A percentile compares a stretch with the other conserved stretches of the same genome.
Conservation (phyloP, 2,329 filamentous ascomycete genomes). For the Aspergillus novofumigatus region DNA sequence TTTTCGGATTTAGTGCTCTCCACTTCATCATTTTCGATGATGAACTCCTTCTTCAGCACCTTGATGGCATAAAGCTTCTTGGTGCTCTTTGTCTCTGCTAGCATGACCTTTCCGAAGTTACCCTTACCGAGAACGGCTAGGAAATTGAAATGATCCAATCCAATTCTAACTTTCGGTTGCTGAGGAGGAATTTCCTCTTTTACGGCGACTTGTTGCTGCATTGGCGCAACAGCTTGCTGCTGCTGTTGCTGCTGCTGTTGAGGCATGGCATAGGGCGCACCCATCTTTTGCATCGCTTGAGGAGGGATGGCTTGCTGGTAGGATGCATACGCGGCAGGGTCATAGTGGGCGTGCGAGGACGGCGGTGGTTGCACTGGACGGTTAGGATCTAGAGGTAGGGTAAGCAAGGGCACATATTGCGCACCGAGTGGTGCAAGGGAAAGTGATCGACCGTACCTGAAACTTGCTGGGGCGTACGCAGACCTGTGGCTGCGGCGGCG, state of each 20-base stretch:
- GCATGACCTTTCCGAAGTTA: slow-evolving; percentile 99
- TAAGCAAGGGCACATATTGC: background rate
- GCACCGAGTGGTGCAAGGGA: background rate
- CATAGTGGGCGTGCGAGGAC: slow-evolving; percentile 45
- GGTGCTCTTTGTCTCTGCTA: slow-evolving; percentile 91
- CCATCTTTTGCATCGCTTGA: slow-evolving; percentile 25
- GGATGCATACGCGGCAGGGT: slow-evolving; percentile 40
- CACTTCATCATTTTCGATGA: slow-evolving; percentile 98
- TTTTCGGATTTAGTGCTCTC: slow-evolving; percentile 98
- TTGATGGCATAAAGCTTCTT: slow-evolving; percentile 97
- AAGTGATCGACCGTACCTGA: slow-evolving; percentile 35
- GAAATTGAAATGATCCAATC: slow-evolving; percentile 98
- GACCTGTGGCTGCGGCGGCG: slow-evolving; percentile 42
- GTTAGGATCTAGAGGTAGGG: slow-evolving; percentile 28
- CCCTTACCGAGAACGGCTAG: slow-evolving; percentile 95
- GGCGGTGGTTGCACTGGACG: slow-evolving; percentile 41
- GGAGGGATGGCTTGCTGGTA: slow-evolving; percentile 29
- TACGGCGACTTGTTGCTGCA: slow-evolving; percentile 20
- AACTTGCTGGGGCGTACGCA: slow-evolving; percentile 42
- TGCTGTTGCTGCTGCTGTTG: slow-evolving; percentile 22
- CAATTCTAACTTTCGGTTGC: slow-evolving; percentile 62
- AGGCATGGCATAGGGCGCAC: slow-evolving; percentile 26
- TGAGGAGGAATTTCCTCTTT: slow-evolving; percentile 30
- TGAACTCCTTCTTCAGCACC: slow-evolving; percentile 99
- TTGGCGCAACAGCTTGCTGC: slow-evolving; percentile 18